phyloP scores from a whole-genome alignment of 805 yeast genomes.

The Gaillardinia entomophila region DNA sequence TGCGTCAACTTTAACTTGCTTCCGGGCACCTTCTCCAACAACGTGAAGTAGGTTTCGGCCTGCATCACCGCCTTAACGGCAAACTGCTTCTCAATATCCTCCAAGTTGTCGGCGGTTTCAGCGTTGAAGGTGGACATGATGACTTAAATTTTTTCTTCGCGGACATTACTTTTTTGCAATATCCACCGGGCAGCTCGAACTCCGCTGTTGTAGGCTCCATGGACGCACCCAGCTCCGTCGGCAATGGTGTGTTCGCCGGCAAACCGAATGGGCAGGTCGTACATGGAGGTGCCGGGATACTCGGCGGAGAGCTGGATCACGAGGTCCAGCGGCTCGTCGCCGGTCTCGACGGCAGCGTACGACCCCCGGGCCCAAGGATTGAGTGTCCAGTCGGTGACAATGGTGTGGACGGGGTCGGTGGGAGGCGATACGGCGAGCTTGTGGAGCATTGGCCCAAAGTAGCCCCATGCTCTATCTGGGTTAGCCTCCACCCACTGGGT shows the following conservation, averaged over 20 bases:
- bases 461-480: slow-evolving; percentile 51
- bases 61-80: slow-evolving; percentile 97
- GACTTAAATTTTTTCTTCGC: neutral
- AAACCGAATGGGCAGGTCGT: slow-evolving; percentile 55
- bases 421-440: slow-evolving; percentile 15
- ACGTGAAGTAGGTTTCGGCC: slow-evolving; percentile 89
- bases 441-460: slow-evolving; percentile 48
- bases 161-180: neutral
- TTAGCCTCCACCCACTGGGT: slow-evolving; percentile 54
- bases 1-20: slow-evolving; percentile 68
- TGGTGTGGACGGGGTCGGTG: slow-evolving; percentile 28
- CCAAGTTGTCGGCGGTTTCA: slow-evolving; percentile 89
- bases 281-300: slow-evolving; percentile 19
- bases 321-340: slow-evolving; percentile 63
- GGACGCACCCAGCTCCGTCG: slow-evolving; percentile 90
- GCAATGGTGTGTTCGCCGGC: slow-evolving; percentile 88
- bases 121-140: slow-evolving; percentile 57
- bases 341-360: slow-evolving; percentile 64
- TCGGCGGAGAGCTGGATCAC: slow-evolving; percentile 54
- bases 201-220: slow-evolving; percentile 85
- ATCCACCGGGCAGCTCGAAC: slow-evolving; percentile 44
- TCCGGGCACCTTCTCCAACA: slow-evolving; percentile 72
- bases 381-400: slow-evolving; percentile 65
- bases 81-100: slow-evolving; percentile 87
- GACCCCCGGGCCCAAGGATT: slow-evolving; percentile 82